Conservation (phyloP, 1,284 basidiomycete species). For the Salmacisia buchloeana region DNA sequence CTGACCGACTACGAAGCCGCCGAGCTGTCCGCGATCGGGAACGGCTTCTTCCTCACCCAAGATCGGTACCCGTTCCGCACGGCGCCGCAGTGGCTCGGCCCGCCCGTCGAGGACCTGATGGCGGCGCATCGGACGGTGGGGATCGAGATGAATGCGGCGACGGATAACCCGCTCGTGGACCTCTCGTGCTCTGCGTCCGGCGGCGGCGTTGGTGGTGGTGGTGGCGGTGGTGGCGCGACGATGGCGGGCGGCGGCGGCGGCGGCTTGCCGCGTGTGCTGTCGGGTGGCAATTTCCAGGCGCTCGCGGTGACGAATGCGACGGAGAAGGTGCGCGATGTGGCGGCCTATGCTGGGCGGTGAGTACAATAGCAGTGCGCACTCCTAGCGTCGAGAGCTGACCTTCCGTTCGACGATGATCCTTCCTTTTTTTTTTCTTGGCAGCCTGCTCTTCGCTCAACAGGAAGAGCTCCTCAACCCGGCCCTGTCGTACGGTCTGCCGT, state of each 20-base stretch:
- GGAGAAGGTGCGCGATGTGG: background rate
- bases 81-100: slow-evolving; percentile 64
- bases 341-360: background rate
- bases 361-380: background rate
- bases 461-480: slow-evolving; percentile 10
- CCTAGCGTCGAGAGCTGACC: background rate
- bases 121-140: slow-evolving; percentile 62
- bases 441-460: slow-evolving; percentile 11
- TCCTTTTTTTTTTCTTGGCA: slow-evolving; percentile 1
- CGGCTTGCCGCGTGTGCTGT: slow-evolving; percentile 64
- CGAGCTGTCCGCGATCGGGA: background rate
- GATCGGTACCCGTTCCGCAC: slow-evolving; percentile 13
- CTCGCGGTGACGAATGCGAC: background rate
- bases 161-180: slow-evolving; percentile 46
- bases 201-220: too few relatives aligned
- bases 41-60: slow-evolving; percentile 1
- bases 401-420: background rate
- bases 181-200: slow-evolving; percentile 7
- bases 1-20: background rate
- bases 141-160: slow-evolving; percentile 78
- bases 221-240: slow-evolving; percentile 50
- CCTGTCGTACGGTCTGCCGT: slow-evolving; percentile 9
- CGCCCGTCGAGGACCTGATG: slow-evolving; percentile 74
- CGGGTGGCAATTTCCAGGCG: slow-evolving; percentile 82
- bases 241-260: slow-evolving; percentile 67